Base-by-base conservation (phyloP, 2,329 filamentous ascomycete species). In the Curvularia hawaiiensis region DNA sequence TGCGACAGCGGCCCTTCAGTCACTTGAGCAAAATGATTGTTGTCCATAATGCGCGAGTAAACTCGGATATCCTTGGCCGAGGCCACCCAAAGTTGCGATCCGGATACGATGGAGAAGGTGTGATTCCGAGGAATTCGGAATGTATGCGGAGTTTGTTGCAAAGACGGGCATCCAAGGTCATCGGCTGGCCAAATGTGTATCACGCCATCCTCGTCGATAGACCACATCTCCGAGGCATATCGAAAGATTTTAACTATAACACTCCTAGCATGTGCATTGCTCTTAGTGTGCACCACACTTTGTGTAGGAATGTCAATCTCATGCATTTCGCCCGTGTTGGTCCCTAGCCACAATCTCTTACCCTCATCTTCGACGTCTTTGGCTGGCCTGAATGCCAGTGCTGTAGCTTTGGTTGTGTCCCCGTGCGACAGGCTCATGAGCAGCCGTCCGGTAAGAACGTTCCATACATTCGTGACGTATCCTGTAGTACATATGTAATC, bases 211-310 rank as follows among this genome's bases (percentile, higher is more conserved):
- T 97, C 93, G 72, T 98, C 95, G 47, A 99, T 76, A 0, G 93
- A 93, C 95, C 95, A 99, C 74, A 99, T 85, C 69, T 97, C 91
- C 64, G 92, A 91, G 61, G 87, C 89, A 74, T 96, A 90, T 39
- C 95, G 87, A 71, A 91, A 90, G 41, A 99, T 96, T 67, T 88
- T 91, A 62, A 91, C 85, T 50, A 99, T 85, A 65, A 96, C 91
- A 60, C 87, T 84, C 41, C 91, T 87, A 8, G 88, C 86, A 68
- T 98, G 95, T 2, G 90, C 90, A 50, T 83, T 87, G 2, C 84
- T 79, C 67, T 90, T 91, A 18, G 84, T 89, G 28, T 84, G 82
- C 14, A 91, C 81, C 45, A 97, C 82, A 35, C 84, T 86, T 70
- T 93, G 88, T 0, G 87, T 88, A 2, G 82, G 79, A 53, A 98